Base-by-base conservation (phyloP, 768 basidiomycete species). In the Phallus indusiatus region DNA sequence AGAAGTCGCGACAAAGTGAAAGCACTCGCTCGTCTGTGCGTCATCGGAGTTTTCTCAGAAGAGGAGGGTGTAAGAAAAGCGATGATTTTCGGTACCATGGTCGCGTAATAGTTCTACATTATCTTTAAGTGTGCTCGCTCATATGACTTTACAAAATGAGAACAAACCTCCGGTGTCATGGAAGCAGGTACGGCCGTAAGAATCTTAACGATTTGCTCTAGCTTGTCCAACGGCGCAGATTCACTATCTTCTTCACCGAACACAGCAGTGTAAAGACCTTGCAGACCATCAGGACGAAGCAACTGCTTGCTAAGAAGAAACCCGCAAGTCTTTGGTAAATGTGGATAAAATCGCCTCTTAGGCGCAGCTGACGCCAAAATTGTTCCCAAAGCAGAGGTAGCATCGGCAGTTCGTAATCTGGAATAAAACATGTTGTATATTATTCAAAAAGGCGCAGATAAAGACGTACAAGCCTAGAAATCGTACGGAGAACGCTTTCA, bases 1-100 rank as follows among this genome's bases (percentile, higher is more conserved):
- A 90, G 71, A 72, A 89, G 81, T 16, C 84, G 81, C 21, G 86
- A 85, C 49, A 91, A 67, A 1, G 82, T 70, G 67, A 87, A 89
- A 1, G 88, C 81, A 9, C 83, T 82, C 0, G 83, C 85, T 18
- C 85, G 77, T 56, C 73, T 76, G 64, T 86, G 79, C 1, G 75
- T 67, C 16, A 73, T 67, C 1, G 78, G 73, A 2, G 75, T 71
- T 1, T 66, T 62, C 17, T 70, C 67, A 9, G 66, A 64, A 16
- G 67, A 59, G 0, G 75, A 66, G 4, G 74, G 70, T 0, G 61
- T 9, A 21, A 90, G 67, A 24, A 87, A 66, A 16, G 72, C 72
- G 14, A 86, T 63, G 20, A 89, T 70, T 49, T 77, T 75, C 5
- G 87, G 82, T 8, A 83, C 65, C 50, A 88, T 74, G 22, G 66